A percentile compares a stretch with the other conserved stretches of the same genome.
Evolutionary conservation across 2,329 filamentous ascomycete species (phyloP).

Genomic region (Trichoderma breve): DNA sequence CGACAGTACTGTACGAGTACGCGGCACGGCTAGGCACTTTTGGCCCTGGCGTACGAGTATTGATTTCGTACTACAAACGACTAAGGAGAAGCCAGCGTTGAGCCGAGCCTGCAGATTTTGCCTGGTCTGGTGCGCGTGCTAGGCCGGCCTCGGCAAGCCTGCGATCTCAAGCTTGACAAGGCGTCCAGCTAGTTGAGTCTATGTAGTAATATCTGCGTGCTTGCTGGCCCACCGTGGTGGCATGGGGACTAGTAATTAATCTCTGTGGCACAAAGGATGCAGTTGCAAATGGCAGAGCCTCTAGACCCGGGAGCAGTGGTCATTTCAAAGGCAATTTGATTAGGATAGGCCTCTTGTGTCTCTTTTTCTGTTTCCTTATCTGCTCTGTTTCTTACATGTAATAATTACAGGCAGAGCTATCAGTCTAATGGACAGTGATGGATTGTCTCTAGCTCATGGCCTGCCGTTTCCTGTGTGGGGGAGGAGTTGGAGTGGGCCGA

Average conservation of each 20-base stretch:
- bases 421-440: not conserved
- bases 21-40: not conserved
- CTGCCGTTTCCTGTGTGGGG: conserved; percentile 1
- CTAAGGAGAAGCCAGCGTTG: not conserved
- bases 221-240: conserved; percentile 3
- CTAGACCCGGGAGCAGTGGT: not conserved
- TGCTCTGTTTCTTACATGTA: not conserved
- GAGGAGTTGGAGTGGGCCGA: not conserved
- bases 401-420: not conserved
- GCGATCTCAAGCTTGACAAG: conserved; percentile 1
- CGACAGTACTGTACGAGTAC: not conserved
- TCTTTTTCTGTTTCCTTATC: not conserved
- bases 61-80: not conserved
- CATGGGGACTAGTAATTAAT: not conserved
- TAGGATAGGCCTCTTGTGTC: not conserved
- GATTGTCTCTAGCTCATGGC: not conserved
- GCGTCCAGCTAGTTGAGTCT: not conserved
- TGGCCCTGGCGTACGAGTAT: not conserved
- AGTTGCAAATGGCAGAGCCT: not conserved
- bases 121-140: conserved; percentile 6
- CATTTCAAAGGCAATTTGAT: not conserved
- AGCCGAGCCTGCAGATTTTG: not conserved
- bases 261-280: not conserved
- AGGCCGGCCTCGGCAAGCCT: conserved; percentile 14
- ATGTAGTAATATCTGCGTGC: not conserved